Evolutionary conservation across 768 basidiomycete genomes (phyloP).

Genomic region (Punctularia strigosozonata): DNA sequence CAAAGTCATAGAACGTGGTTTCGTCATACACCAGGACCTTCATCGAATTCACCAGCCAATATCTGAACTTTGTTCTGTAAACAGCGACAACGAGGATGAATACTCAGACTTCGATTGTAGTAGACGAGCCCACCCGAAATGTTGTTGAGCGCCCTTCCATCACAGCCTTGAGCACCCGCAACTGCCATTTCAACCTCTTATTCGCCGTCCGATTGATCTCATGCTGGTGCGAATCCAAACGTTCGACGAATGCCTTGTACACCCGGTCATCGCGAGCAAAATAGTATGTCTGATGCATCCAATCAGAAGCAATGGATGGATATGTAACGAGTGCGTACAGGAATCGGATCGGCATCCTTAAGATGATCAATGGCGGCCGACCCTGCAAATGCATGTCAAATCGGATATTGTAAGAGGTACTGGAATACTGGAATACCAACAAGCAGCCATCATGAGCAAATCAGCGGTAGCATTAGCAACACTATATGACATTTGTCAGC

Average conservation of each 20-base stretch:
- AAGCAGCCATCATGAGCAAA: conserved; percentile 70
- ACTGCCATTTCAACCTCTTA: conserved; percentile 58
- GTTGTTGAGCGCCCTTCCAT: conserved; percentile 57
- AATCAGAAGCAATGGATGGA: conserved; percentile 1
- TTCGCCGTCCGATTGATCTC: conserved; percentile 34
- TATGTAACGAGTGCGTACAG: conserved; percentile 34
- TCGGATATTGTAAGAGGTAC: no score
- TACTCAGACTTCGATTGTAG: conserved; percentile 5
- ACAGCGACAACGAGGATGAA: background rate
- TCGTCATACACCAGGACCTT: conserved; percentile 38
- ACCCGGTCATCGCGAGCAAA: conserved; percentile 91
- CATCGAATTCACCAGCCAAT: conserved; percentile 51
- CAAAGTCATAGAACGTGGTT: conserved; percentile 5
- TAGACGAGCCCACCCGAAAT: conserved; percentile 40
- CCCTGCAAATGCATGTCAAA: no score
- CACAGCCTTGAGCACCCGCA: conserved; percentile 47
- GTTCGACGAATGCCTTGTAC: conserved; percentile 53
- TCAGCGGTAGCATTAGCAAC: conserved; percentile 87
- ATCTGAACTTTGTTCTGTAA: conserved; percentile 51
- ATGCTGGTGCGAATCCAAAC: conserved; percentile 21
- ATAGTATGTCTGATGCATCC: conserved; percentile 57
- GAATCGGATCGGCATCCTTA: conserved; percentile 54
- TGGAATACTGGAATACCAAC: no score
- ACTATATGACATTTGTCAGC: conserved; percentile 22
- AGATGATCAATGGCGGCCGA: conserved; percentile 46